Conservation (phyloP, 192 early-diverging fungal species). For the Coemansia biformis region DNA sequence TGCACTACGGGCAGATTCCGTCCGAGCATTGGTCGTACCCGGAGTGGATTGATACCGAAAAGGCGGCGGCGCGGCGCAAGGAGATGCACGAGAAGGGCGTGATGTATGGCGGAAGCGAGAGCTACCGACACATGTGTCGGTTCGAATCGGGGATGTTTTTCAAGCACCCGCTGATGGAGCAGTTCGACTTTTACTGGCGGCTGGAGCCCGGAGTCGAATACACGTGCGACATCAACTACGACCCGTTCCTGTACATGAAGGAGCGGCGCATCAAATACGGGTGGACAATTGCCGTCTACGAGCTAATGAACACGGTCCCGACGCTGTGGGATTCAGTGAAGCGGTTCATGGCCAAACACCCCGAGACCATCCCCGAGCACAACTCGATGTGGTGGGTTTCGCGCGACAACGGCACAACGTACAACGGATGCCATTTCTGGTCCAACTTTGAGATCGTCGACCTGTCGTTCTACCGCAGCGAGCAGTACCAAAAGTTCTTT, state of each 20-base stretch:
- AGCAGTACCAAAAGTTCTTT: slow-evolving; percentile 60
- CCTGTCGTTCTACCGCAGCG: slow-evolving; percentile 61
- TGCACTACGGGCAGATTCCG: slow-evolving; percentile 59
- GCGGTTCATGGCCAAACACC: slow-evolving; percentile 42
- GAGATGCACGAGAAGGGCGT: slow-evolving; percentile 53
- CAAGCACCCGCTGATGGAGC: slow-evolving; percentile 38
- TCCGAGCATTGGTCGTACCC: slow-evolving; percentile 75
- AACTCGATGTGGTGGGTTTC: slow-evolving; percentile 34
- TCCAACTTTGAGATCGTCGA: slow-evolving; percentile 86
- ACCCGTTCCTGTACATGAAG: slow-evolving; percentile 51
- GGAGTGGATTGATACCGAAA: slow-evolving; percentile 60
- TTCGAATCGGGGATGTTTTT: slow-evolving; percentile 45
- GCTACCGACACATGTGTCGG: slow-evolving; percentile 47
- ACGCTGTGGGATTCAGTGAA: slow-evolving; percentile 49
- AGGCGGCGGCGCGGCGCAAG: slow-evolving; percentile 46
- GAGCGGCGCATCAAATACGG: slow-evolving; percentile 37
- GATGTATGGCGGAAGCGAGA: slow-evolving; percentile 39
- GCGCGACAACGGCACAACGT: slow-evolving; percentile 35
- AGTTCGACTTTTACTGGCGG: slow-evolving; percentile 51
- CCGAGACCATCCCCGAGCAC: slow-evolving; percentile 16
- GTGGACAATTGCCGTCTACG: slow-evolving; percentile 42
- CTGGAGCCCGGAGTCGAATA: slow-evolving; percentile 48
- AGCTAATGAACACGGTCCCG: slow-evolving; percentile 43
- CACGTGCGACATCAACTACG: slow-evolving; percentile 49
- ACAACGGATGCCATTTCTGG: slow-evolving; percentile 75